A percentile compares a stretch with the other conserved stretches of the same genome.
These are phyloP conservation scores for Cochlearia excelsa DNA, from an alignment of 345 rosid species.

Conservation along the genomic window DNA sequence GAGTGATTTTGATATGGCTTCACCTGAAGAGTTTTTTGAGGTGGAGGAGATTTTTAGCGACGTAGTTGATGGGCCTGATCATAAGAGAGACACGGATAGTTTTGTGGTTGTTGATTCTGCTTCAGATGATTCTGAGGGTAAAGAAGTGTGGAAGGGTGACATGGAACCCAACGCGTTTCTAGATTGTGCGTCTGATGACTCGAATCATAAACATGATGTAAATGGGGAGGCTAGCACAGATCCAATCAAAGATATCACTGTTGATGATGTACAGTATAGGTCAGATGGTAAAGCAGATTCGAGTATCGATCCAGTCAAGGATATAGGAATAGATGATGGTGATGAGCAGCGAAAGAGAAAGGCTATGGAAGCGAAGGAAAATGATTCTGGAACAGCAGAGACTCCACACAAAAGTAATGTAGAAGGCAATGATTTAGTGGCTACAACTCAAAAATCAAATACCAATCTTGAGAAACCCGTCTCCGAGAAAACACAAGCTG, in stretches of 20 bases:
- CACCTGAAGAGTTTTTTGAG: constrained; percentile 97
- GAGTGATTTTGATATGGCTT: constrained; percentile 56
- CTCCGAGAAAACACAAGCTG: constrained; percentile 54
- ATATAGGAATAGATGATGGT: constrained; percentile 79
- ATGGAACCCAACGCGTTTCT: constrained; percentile 62
- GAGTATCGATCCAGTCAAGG: constrained; percentile 62
- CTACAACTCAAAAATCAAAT: constrained; percentile 38
- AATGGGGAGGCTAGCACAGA: constrained; percentile 47
- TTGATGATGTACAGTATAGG: constrained; percentile 85
- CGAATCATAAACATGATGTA: constrained; percentile 47
- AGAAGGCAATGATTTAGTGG: constrained; percentile 45
- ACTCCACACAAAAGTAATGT: constrained; percentile 41
- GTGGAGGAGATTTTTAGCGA: constrained; percentile 93
- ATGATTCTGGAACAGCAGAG: constrained; percentile 41
- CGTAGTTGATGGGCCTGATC: constrained; percentile 59
- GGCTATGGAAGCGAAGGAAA: constrained; percentile 41
- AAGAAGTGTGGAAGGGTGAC: constrained; percentile 68
- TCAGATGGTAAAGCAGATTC: constrained; percentile 50
- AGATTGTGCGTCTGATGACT: constrained; percentile 74
- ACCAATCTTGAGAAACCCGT: constrained; percentile 43
- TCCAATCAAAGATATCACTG: constrained; percentile 84
- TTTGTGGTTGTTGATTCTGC: constrained; percentile 35
- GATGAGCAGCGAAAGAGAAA: constrained; percentile 39
- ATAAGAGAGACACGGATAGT: constrained; percentile 46
- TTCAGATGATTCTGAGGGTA: constrained; percentile 42